Evolutionary conservation across 2,329 filamentous ascomycete species (phyloP).

Genomic region (Sclerotinia spermophila): DNA sequence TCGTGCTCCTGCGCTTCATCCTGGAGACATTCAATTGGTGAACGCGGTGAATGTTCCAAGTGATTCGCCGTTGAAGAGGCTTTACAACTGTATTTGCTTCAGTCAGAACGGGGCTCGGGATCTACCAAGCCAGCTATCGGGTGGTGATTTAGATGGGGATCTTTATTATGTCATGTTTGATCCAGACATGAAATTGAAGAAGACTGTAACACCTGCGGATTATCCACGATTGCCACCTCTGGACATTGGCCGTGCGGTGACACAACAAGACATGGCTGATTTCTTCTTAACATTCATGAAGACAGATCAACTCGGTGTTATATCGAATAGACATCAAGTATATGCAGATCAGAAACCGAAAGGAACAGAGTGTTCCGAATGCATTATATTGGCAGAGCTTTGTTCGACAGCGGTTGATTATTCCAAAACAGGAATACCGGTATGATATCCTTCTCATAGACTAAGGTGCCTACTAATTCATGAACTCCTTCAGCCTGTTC

Average conservation of each 20-base stretch:
- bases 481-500: conserved; percentile 27
- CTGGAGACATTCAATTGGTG: conserved; percentile 72
- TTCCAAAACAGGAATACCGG: conserved; percentile 67
- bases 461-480: neutral
- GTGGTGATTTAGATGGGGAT: conserved; percentile 82
- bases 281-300: conserved; percentile 81
- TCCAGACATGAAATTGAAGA: conserved; percentile 43
- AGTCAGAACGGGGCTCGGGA: conserved; percentile 68
- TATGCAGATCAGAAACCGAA: conserved; percentile 53
- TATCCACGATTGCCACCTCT: conserved; percentile 58
- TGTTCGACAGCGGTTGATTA: conserved; percentile 73
- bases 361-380: conserved; percentile 53
- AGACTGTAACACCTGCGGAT: conserved; percentile 57
- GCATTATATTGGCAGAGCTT: conserved; percentile 55
- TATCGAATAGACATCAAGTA: conserved; percentile 61
- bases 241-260: conserved; percentile 59
- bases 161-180: conserved; percentile 80
- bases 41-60: conserved; percentile 57
- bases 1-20: conserved; percentile 76
- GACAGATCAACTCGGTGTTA: conserved; percentile 61
- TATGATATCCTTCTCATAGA: conserved; percentile 30
- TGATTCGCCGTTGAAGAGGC: conserved; percentile 55
- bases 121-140: conserved; percentile 72
- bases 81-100: conserved; percentile 76
- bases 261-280: conserved; percentile 63